Percentiles rank a stretch among this genome's conserved stretches.
Conservation (phyloP, 371 early-diverging fungal genomes). For the Mortierella sp. region DNA sequence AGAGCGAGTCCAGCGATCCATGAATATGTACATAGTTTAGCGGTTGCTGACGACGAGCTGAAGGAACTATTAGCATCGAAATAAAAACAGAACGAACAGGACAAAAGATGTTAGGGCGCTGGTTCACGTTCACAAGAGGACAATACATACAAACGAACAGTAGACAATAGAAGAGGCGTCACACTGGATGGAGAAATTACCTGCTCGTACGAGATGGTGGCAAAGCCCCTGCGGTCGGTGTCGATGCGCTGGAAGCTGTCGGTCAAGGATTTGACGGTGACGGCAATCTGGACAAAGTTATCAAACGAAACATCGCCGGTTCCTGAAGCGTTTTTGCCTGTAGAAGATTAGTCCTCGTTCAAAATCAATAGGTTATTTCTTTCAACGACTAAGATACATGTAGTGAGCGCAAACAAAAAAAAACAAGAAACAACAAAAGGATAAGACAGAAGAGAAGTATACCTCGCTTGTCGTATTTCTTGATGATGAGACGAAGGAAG, state of each 20-base stretch:
- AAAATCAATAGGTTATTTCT: conserved; percentile 5
- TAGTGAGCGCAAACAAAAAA: conserved; percentile 7
- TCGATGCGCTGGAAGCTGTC: conserved; percentile 76
- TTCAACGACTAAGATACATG: conserved; percentile 4
- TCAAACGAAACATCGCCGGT: conserved; percentile 74
- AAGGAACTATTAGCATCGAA: conserved; percentile 52
- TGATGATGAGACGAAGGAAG: conserved; percentile 67
- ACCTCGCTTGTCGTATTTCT: conserved; percentile 76
- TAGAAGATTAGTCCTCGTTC: conserved; percentile 33
- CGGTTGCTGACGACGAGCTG: conserved; percentile 64
- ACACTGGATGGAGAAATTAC: conserved; percentile 21
- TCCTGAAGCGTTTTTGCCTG: conserved; percentile 53
- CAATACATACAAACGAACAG: not conserved
- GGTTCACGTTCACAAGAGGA: not conserved
- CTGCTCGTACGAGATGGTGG: conserved; percentile 72
- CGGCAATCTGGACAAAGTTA: conserved; percentile 79
- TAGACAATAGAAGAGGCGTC: not conserved
- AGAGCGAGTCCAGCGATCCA: no score
- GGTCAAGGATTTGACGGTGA: conserved; percentile 77
- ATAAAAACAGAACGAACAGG: not conserved
- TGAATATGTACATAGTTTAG: conserved; percentile 34
- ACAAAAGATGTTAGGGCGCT: not conserved
- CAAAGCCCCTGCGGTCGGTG: conserved; percentile 72
- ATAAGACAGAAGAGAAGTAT: conserved; percentile 14
- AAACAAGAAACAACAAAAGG: not conserved